Evolutionary conservation across 495 filamentous ascomycete species (phyloP).

Genomic region (Penicillium samsonianum): DNA sequence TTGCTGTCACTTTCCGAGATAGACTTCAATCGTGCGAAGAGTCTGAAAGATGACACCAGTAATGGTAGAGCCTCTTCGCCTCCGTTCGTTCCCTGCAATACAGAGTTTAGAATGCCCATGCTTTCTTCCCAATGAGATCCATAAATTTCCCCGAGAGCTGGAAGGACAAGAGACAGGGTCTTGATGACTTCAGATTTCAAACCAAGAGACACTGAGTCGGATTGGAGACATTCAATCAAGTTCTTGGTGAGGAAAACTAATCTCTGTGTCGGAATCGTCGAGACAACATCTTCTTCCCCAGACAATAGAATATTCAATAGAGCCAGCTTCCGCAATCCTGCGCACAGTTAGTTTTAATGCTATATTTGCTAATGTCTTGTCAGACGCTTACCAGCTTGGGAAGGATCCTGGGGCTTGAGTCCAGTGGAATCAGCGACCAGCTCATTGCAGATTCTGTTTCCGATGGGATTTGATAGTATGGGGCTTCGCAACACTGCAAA

Average conservation of each 20-base stretch:
- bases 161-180: slow-evolving; percentile 64
- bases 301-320: slow-evolving; percentile 60
- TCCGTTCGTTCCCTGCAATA: slow-evolving; percentile 51
- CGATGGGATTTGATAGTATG: slow-evolving; percentile 39
- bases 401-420: slow-evolving; percentile 42
- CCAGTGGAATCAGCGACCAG: slow-evolving; percentile 61
- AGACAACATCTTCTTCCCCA: slow-evolving; percentile 49
- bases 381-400: slow-evolving; percentile 41
- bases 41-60: slow-evolving; percentile 68
- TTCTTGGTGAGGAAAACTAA: slow-evolving; percentile 81
- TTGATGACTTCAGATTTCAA: slow-evolving; percentile 59
- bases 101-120: slow-evolving; percentile 55
- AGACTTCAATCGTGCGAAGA: slow-evolving; percentile 61
- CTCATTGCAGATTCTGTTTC: slow-evolving; percentile 56
- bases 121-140: slow-evolving; percentile 80
- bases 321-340: slow-evolving; percentile 55
- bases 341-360: slow-evolving; percentile 21
- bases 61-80: slow-evolving; percentile 58
- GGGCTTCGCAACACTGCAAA: slow-evolving; percentile 37
- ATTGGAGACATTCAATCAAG: slow-evolving; percentile 67
- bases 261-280: slow-evolving; percentile 71
- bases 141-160: slow-evolving; percentile 72
- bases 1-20: slow-evolving; percentile 64
- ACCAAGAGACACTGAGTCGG: slow-evolving; percentile 41
- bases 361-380: not conserved